Evolutionary conservation across 2,329 filamentous ascomycete species (phyloP).

Genomic region (Hypoxylon sp.): DNA sequence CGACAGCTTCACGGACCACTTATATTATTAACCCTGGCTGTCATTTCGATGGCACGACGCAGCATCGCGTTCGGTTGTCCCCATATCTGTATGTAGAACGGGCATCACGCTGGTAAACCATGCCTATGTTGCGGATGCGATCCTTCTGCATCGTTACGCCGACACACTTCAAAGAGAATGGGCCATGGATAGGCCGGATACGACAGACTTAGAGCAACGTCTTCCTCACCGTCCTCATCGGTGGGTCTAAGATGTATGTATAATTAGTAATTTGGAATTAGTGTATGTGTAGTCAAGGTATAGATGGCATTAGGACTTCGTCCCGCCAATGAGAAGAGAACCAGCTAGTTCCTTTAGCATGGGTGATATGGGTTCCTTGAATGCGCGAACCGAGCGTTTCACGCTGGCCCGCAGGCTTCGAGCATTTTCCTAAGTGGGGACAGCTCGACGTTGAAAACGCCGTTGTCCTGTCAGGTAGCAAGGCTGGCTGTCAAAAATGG

Average conservation of each 20-base stretch:
- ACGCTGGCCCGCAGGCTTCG: conserved; percentile 26
- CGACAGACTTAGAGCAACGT: conserved; percentile 1
- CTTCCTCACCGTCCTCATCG: conserved; percentile 19
- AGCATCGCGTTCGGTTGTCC: conserved; percentile 36
- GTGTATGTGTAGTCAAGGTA: conserved; percentile 14
- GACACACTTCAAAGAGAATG: conserved; percentile 7
- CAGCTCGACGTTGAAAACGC: conserved; percentile 22
- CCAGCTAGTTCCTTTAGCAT: conserved; percentile 25
- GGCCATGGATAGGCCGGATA: conserved; percentile 19
- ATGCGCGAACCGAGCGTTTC: conserved; percentile 35
- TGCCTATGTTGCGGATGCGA: conserved; percentile 23
- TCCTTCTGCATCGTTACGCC: conserved; percentile 11
- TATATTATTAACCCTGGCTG: conserved; percentile 37
- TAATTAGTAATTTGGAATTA: conserved; percentile 28
- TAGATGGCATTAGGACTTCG: conserved; percentile 36
- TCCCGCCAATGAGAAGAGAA: conserved; percentile 37
- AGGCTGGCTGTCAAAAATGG: conserved; percentile 21
- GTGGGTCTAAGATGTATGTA: conserved; percentile 24
- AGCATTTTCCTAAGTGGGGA: conserved; percentile 37
- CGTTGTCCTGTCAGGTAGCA: conserved; percentile 20
- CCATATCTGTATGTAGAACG: conserved; percentile 25
- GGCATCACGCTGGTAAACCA: conserved; percentile 36
- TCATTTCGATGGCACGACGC: conserved; percentile 37
- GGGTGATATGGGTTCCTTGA: conserved; percentile 20
- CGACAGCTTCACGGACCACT: conserved; percentile 35